Conservation (phyloP, 2,329 filamentous ascomycete genomes). For the Chaetoscypha palmicola region DNA sequence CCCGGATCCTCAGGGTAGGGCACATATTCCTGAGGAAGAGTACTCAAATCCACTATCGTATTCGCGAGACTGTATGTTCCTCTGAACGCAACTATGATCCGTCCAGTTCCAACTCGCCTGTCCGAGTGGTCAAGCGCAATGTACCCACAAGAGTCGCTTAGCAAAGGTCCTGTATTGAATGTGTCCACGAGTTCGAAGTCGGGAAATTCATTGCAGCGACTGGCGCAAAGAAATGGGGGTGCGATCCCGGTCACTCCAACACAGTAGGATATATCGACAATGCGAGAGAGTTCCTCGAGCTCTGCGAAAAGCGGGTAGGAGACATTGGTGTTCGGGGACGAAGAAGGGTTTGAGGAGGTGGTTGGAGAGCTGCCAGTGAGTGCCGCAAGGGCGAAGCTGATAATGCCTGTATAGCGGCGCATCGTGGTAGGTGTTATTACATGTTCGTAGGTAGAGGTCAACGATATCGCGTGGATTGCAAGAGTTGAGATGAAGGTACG, state of each 20-base stretch:
- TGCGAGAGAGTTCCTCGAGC: slow-evolving; percentile 79
- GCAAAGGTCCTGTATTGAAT: slow-evolving; percentile 82
- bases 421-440: slow-evolving; percentile 22
- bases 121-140: slow-evolving; percentile 73
- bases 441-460: slow-evolving; percentile 13
- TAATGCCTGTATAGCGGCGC: slow-evolving; percentile 19
- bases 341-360: slow-evolving; percentile 4
- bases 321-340: slow-evolving; percentile 33
- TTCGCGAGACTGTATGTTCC: slow-evolving; percentile 93
- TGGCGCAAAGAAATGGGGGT: slow-evolving; percentile 77
- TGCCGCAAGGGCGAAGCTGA: slow-evolving; percentile 6
- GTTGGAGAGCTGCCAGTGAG: slow-evolving; percentile 16
- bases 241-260: slow-evolving; percentile 77
- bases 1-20: slow-evolving; percentile 60
- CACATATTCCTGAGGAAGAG: slow-evolving; percentile 81
- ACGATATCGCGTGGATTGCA: too few relatives aligned
- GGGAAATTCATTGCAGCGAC: slow-evolving; percentile 78
- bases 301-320: slow-evolving; percentile 64
- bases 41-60: slow-evolving; percentile 83
- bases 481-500: too few relatives aligned
- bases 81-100: slow-evolving; percentile 82
- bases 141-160: slow-evolving; percentile 91
- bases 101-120: slow-evolving; percentile 23
- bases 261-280: slow-evolving; percentile 94
- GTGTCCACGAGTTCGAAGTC: slow-evolving; percentile 69